Base-by-base conservation (phyloP, 306 rosid genomes). In the Quercus agrifolia region DNA sequence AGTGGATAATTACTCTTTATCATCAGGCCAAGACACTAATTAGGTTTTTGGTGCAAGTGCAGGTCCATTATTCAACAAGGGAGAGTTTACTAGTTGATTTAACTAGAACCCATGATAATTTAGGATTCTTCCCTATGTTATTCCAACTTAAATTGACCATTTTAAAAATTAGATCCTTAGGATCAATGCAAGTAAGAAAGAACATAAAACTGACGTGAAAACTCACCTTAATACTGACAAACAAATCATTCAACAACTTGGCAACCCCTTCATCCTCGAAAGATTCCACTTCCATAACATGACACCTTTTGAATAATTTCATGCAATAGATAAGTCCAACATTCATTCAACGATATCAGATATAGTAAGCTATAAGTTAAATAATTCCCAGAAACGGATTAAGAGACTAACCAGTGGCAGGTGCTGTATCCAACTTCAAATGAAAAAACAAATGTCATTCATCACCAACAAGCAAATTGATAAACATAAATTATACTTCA, bases 261-360 rank as follows among this genome's bases (percentile, higher is more conserved):
- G 97, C 97, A 73, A 95, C 79, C 41, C 80, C 92, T 68, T 90
- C 94, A 33, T 92, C 87, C 88, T 95, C 97, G 73, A 95, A 95
- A 63, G 99, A 92, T 85, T 95, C 99, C 15, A 86, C 99, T 87
- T 95, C 99, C 99, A 92, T 95, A 41, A 95, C 99, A 84, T 95
- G 99, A 81, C 99, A 95, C 99, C 99, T 94, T 75, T 79, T 54
- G 25, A 25, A 76, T 51, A 78, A 11, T 81, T 82, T 31, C 68
- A 71, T 78, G 63, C 20, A 81, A 85, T 61, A 41, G 52, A 41
- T 83, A 23, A 84, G 25, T 64, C 54, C 63, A 41, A 31, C 75
- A 35, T 30, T 75, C 56, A 63, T 7, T 35, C 23, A 4, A 57
- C 54, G 70, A 31, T 59, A 30, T n/a, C 13, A 56, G 21, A n/a